A percentile compares a stretch with the other conserved stretches of the same genome.
Conservation (phyloP, 495 filamentous ascomycete genomes). For the Penicillium coffeae region DNA sequence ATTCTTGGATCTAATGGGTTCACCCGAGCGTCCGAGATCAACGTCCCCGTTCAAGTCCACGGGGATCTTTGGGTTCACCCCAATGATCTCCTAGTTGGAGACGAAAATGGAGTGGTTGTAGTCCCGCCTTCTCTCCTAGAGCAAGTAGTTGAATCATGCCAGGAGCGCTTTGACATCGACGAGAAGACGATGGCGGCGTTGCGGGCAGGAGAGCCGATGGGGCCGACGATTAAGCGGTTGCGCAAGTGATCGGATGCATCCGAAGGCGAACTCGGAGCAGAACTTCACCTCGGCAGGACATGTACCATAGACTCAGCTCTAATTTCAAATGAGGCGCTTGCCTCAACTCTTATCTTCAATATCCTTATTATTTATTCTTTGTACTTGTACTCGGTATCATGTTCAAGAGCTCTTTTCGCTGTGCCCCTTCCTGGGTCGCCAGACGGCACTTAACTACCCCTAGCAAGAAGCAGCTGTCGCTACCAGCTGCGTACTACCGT, state of each 20-base stretch:
- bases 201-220: slow-evolving; percentile 14
- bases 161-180: slow-evolving; percentile 18
- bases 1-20: slow-evolving; percentile 18
- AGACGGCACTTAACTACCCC: neutral
- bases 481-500: slow-evolving; percentile 67
- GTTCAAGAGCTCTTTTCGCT: neutral
- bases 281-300: neutral
- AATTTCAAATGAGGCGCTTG: neutral
- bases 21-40: slow-evolving; percentile 15
- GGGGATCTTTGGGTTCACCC: slow-evolving; percentile 14
- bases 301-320: neutral
- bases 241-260: slow-evolving; percentile 11
- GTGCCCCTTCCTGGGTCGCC: neutral
- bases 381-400: neutral
- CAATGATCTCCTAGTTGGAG: slow-evolving; percentile 13
- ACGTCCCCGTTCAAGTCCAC: slow-evolving; percentile 14
- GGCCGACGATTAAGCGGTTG: slow-evolving; percentile 9
- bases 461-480: slow-evolving; percentile 26
- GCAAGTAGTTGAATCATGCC: slow-evolving; percentile 15
- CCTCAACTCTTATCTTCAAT: neutral
- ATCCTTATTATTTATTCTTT: neutral
- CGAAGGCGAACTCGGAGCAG: neutral
- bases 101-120: slow-evolving; percentile 16
- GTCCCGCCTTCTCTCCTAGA: slow-evolving; percentile 14
- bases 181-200: slow-evolving; percentile 19